phyloP scores from a whole-genome alignment of 306 rosid species.

The Morella rubra region DNA sequence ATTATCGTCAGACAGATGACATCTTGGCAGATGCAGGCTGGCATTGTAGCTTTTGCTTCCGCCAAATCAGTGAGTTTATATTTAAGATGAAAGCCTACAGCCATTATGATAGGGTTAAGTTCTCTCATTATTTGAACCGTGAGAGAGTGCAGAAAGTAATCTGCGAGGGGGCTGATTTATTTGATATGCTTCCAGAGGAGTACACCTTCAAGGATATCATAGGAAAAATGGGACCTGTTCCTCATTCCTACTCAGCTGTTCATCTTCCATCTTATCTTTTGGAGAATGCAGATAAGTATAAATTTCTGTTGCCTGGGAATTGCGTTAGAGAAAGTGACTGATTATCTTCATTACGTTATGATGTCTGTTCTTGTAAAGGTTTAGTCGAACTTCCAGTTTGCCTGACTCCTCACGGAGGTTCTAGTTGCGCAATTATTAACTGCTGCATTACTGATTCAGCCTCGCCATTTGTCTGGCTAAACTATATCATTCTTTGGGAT shows the following conservation, averaged over 20 bases:
- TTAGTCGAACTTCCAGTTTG: conserved; percentile 43
- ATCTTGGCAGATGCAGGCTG: conserved; percentile 94
- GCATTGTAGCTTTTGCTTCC: conserved; percentile 99
- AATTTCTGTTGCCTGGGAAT: conserved; percentile 89
- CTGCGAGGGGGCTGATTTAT: conserved; percentile 79
- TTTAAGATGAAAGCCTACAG: conserved; percentile 99
- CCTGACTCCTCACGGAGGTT: conserved; percentile 48
- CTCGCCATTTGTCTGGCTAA: conserved; percentile 43
- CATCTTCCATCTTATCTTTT: conserved; percentile 89
- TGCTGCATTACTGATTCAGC: conserved; percentile 38
- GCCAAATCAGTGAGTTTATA: conserved; percentile 74
- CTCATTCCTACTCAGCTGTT: conserved; percentile 93
- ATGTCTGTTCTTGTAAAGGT: conserved; percentile 43
- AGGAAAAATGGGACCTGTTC: conserved; percentile 97
- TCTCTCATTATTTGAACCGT: conserved; percentile 72
- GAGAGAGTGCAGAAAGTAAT: conserved; percentile 77
- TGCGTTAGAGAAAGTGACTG: conserved; percentile 67
- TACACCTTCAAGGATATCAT: conserved; percentile 93
- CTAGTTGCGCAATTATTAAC: conserved; percentile 42
- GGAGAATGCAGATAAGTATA: conserved; percentile 76
- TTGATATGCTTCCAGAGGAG: conserved; percentile 98
- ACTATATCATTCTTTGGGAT: conserved; percentile 57
- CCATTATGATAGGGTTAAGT: conserved; percentile 84
- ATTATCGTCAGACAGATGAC: conserved; percentile 84
- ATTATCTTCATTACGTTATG: conserved; percentile 23